These are phyloP conservation scores for Penicillium lagena DNA, from an alignment of 495 filamentous ascomycete genomes.

Conservation along the genomic window DNA sequence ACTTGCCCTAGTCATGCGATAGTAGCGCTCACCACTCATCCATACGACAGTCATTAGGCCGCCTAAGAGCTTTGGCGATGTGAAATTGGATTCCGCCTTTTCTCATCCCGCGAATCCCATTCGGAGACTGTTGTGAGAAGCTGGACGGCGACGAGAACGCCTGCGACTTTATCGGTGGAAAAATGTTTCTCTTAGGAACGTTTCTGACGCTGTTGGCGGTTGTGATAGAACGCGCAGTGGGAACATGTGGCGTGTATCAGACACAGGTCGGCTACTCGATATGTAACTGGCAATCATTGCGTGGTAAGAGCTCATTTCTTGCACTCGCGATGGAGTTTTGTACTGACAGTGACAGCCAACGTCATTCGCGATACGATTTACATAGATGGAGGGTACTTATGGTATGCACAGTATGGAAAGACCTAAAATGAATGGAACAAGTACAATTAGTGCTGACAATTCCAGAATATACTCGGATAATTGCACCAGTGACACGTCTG, in stretches of 20 bases:
- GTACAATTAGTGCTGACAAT: neutral
- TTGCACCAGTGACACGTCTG: slow-evolving; percentile 3
- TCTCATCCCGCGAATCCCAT: no score
- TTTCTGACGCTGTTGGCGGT: slow-evolving; percentile 10
- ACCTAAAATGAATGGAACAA: neutral
- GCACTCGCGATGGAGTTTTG: no score
- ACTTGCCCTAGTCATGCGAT: no score
- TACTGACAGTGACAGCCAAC: slow-evolving; percentile 37
- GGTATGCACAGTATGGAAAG: slow-evolving; percentile 31
- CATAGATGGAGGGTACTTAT: slow-evolving; percentile 57
- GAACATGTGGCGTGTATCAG: slow-evolving; percentile 10
- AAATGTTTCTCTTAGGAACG: slow-evolving; percentile 1
- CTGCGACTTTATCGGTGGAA: neutral
- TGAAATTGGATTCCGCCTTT: no score
- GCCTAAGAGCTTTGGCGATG: no score
- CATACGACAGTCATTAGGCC: no score
- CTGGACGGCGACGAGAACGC: no score
- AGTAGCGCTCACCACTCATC: no score
- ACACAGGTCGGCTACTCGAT: slow-evolving; percentile 45
- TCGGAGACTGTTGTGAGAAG: no score
- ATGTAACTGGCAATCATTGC: slow-evolving; percentile 49
- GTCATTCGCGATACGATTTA: slow-evolving; percentile 62
- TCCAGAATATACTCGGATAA: slow-evolving; percentile 18
- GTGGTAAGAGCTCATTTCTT: slow-evolving; percentile 28
- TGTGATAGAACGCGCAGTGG: slow-evolving; percentile 3